phyloP scores from a whole-genome alignment of 2,329 filamentous ascomycete genomes.

The Stachybotrys elegans region DNA sequence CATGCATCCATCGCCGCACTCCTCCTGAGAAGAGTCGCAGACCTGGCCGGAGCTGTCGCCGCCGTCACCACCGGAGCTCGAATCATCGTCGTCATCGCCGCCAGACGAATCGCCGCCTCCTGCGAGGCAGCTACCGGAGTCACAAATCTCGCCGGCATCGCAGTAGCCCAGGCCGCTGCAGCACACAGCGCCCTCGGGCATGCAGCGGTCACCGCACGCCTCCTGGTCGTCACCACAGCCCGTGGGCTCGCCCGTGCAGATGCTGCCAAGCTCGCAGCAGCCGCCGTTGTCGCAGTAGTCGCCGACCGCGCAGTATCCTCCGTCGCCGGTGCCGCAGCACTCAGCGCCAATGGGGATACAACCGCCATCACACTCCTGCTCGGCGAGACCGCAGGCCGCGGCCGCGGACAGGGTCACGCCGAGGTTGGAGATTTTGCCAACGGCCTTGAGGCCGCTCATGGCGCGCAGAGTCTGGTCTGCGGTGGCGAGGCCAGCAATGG shows the following conservation, averaged over 20 bases:
- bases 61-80: constrained; percentile 9
- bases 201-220: constrained; percentile 22
- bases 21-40: constrained; percentile 13
- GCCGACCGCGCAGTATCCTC: constrained; percentile 25
- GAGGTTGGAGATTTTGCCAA: constrained; percentile 12
- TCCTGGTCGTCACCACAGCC: constrained; percentile 19
- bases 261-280: constrained; percentile 26
- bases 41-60: background rate
- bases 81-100: constrained; percentile 12
- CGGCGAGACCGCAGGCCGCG: constrained; percentile 14
- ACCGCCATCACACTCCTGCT: constrained; percentile 20
- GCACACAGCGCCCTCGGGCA: constrained; percentile 24
- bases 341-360: constrained; percentile 23
- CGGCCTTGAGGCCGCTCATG: background rate
- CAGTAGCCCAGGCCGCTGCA: constrained; percentile 23
- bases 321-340: constrained; percentile 24
- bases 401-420: constrained; percentile 13
- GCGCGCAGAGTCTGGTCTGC: constrained; percentile 9
- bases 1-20: constrained; percentile 20
- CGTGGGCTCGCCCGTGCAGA: constrained; percentile 22
- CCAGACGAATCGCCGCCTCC: constrained; percentile 11
- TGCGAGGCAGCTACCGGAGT: constrained; percentile 13
- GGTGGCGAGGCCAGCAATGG: constrained; percentile 15
- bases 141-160: constrained; percentile 22
- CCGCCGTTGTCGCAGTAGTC: constrained; percentile 21